phyloP scores from a whole-genome alignment of 2,329 filamentous ascomycete genomes.

The Ceratocystis alfenasii region DNA sequence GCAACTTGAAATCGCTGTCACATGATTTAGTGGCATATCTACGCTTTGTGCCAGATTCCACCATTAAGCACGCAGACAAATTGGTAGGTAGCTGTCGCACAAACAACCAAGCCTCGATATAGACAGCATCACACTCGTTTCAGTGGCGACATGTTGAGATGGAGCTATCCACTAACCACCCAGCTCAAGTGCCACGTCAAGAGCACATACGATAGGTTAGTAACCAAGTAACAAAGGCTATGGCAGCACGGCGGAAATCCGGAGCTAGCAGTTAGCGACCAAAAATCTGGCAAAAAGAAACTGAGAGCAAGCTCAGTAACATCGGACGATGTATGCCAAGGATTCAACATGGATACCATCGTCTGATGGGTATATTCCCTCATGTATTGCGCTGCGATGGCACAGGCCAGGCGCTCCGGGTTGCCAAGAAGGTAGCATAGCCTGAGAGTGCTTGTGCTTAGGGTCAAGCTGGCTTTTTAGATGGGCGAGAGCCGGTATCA shows the following conservation, averaged over 20 bases:
- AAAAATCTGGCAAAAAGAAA: not conserved
- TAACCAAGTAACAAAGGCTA: not conserved
- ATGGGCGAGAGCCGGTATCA: constrained; percentile 9
- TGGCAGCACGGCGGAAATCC: not conserved
- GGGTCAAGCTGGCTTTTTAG: not conserved
- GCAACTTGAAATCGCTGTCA: not conserved
- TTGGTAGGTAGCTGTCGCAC: not conserved
- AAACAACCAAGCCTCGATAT: not conserved
- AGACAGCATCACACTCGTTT: not conserved
- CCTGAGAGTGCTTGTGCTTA: not conserved
- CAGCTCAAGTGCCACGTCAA: not conserved
- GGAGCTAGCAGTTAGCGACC: not conserved
- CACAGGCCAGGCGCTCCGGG: constrained; percentile 5
- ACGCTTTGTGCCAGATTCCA: no score
- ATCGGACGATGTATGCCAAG: not conserved
- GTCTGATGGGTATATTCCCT: constrained; percentile 10
- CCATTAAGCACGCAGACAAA: not conserved
- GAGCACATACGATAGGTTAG: not conserved
- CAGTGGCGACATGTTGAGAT: constrained; percentile 8
- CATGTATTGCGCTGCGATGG: not conserved
- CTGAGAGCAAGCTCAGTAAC: not conserved
- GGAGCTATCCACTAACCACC: constrained; percentile 1
- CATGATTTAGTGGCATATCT: not conserved
- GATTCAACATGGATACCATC: not conserved
- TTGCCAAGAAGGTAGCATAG: not conserved